These are phyloP conservation scores for Flaveria linearis DNA, from an alignment of 129 eudicot species.

Conservation along the genomic window DNA sequence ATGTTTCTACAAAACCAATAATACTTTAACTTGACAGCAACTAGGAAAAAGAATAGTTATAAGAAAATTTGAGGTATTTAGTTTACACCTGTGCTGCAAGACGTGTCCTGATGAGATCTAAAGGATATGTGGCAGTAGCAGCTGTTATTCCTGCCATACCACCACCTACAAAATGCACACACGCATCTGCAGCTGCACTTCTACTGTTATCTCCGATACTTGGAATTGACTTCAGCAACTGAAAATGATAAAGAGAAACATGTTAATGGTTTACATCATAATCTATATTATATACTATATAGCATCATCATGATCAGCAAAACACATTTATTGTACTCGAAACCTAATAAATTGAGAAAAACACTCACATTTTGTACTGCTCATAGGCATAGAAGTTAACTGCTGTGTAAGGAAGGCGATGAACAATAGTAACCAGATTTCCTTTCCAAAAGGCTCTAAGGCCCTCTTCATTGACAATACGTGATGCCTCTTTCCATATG, in stretches of 20 bases:
- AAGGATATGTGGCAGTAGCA: conserved; percentile 78
- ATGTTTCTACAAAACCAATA: background rate
- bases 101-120: conserved; percentile 90
- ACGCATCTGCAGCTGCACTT: conserved; percentile 48
- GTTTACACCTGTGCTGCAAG: conserved; percentile 82
- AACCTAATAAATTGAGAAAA: background rate
- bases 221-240: conserved; percentile 64
- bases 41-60: background rate
- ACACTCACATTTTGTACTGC: conserved; percentile 65
- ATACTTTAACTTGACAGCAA: background rate
- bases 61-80: background rate
- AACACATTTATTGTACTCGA: background rate
- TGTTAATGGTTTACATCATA: conserved; percentile 3
- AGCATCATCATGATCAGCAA: background rate
- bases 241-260: conserved; percentile 16
- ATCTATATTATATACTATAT: background rate
- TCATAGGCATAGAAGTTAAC: conserved; percentile 84
- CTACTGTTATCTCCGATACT: conserved; percentile 44
- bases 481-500: conserved; percentile 75
- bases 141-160: conserved; percentile 87
- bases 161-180: conserved; percentile 77
- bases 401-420: conserved; percentile 87
- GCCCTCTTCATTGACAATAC: conserved; percentile 82
- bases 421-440: conserved; percentile 81
- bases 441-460: conserved; percentile 95